Evolutionary conservation across 139 green algal species (phyloP).

Genomic region (Volvox africanus): DNA sequence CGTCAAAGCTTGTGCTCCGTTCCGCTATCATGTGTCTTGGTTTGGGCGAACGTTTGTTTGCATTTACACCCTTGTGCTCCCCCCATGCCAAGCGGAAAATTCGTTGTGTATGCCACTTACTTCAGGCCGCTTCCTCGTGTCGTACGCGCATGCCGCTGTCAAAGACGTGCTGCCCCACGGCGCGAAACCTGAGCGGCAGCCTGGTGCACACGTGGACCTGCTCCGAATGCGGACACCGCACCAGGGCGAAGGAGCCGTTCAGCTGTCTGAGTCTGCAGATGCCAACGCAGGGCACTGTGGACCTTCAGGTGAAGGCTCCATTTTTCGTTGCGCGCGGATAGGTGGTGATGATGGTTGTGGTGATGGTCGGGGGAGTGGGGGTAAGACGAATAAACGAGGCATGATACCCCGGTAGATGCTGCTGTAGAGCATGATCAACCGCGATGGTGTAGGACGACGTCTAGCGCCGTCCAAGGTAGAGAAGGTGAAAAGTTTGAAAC

Average conservation of each 20-base stretch:
- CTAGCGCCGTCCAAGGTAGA: too few species aligned
- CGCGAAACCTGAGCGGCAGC: conserved; percentile 60
- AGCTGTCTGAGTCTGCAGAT: conserved; percentile 76
- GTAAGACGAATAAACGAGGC: too few species aligned
- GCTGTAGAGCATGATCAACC: too few species aligned
- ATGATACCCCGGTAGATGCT: too few species aligned
- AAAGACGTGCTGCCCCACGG: conserved; percentile 52
- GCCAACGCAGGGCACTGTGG: conserved; percentile 22
- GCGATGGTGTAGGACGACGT: too few species aligned
- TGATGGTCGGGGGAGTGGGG: too few species aligned
- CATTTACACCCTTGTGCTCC: background rate
- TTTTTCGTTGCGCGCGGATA: too few species aligned
- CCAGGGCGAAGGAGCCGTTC: conserved; percentile 67
- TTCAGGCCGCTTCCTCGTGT: conserved; percentile 1
- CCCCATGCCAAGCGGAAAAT: too few species aligned
- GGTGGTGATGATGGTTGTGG: too few species aligned
- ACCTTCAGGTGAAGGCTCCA: background rate
- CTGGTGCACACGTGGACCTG: conserved; percentile 59
- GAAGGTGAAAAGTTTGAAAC: too few species aligned
- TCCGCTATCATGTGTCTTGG: background rate
- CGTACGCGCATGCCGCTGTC: conserved; percentile 46
- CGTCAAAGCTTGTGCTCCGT: too few species aligned
- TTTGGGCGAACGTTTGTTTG: too few species aligned
- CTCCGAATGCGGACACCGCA: conserved; percentile 55
- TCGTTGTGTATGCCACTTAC: background rate